A percentile compares a stretch with the other conserved stretches of the same genome.
Evolutionary conservation across 2,329 filamentous ascomycete genomes (phyloP).

Genomic region (Stagonosporopsis chrysanthemi): DNA sequence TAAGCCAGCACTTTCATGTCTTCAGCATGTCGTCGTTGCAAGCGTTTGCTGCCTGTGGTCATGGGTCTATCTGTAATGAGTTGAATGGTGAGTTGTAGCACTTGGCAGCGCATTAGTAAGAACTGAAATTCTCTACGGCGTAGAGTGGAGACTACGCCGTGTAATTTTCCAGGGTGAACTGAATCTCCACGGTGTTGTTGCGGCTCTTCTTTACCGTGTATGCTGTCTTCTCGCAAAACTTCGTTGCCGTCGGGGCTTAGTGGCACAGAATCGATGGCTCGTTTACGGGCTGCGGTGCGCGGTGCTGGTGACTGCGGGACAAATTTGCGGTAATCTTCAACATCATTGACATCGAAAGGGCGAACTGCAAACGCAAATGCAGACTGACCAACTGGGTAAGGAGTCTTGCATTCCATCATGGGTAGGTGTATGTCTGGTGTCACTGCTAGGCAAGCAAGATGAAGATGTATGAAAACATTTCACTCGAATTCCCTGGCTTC

Average conservation of each 20-base stretch:
- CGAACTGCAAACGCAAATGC: constrained; percentile 20
- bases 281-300: not conserved
- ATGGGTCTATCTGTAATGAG: constrained; percentile 6
- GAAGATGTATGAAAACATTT: not conserved
- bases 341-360: constrained; percentile 1
- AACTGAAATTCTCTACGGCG: constrained; percentile 15
- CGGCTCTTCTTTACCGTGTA: not conserved
- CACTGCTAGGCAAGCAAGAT: not conserved
- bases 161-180: not conserved
- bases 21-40: not conserved
- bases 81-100: constrained; percentile 14
- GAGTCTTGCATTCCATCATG: not conserved
- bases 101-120: constrained; percentile 25
- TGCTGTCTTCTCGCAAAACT: not conserved
- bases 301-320: not conserved
- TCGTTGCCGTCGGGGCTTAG: too few relatives aligned
- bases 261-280: too few relatives aligned
- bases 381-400: constrained; percentile 1
- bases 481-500: not conserved
- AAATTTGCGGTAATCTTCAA: not conserved
- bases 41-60: not conserved
- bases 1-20: constrained; percentile 18
- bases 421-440: not conserved
- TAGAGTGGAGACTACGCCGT: not conserved
- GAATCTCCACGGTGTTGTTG: not conserved